phyloP scores from a whole-genome alignment of 768 basidiomycete species.

The Boletus fagicola region DNA sequence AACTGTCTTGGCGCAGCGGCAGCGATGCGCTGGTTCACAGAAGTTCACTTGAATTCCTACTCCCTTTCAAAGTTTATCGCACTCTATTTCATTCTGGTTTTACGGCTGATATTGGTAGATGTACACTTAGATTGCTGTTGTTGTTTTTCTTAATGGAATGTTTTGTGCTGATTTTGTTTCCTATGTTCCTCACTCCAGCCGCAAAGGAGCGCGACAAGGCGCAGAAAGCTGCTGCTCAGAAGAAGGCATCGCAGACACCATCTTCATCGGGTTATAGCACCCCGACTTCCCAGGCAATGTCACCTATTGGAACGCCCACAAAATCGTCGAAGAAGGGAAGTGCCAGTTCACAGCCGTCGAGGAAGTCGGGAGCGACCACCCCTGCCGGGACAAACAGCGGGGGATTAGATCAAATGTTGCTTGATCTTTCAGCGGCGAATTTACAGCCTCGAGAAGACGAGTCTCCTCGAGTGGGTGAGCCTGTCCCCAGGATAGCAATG shows the following conservation, averaged over 20 bases:
- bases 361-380: constrained; percentile 43
- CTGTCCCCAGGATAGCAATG: constrained; percentile 61
- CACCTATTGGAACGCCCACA: constrained; percentile 39
- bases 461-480: constrained; percentile 38
- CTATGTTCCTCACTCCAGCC: constrained; percentile 45
- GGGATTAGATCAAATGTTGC: constrained; percentile 51
- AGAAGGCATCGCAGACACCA: constrained; percentile 35
- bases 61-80: constrained; percentile 11
- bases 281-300: constrained; percentile 45
- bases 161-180: constrained; percentile 42
- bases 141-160: constrained; percentile 31
- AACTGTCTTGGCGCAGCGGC: constrained; percentile 53
- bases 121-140: constrained; percentile 30
- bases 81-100: constrained; percentile 17
- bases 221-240: constrained; percentile 51
- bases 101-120: constrained; percentile 25
- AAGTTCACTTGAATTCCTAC: constrained; percentile 1
- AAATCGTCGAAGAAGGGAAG: constrained; percentile 44
- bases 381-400: constrained; percentile 35
- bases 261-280: constrained; percentile 38
- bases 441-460: constrained; percentile 49
- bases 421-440: constrained; percentile 78
- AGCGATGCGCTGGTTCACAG: constrained; percentile 14
- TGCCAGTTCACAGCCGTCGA: constrained; percentile 28
- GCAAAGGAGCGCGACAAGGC: constrained; percentile 80